Evolutionary conservation across 805 yeast species (phyloP).

Genomic region (Teunomyces panamensis): DNA sequence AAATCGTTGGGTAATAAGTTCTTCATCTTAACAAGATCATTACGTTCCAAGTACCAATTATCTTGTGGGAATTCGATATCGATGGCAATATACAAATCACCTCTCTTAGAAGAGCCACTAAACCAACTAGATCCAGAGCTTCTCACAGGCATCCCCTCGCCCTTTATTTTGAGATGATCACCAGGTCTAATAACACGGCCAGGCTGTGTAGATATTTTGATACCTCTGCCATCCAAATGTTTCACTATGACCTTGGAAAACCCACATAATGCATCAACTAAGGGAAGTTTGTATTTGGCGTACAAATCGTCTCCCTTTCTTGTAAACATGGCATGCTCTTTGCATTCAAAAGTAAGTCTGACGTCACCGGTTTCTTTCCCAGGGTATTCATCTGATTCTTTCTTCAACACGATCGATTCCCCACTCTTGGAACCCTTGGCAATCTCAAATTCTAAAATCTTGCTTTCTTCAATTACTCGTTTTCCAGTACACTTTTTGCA

Average conservation of each 20-base stretch:
- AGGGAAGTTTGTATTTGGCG: constrained; percentile 55
- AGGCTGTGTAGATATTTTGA: constrained; percentile 60
- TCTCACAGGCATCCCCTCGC: constrained; percentile 82
- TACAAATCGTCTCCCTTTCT: constrained; percentile 65
- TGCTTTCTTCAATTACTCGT: constrained; percentile 59
- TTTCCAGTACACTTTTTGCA: constrained; percentile 77
- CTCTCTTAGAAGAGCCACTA: constrained; percentile 35
- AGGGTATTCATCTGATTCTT: constrained; percentile 75
- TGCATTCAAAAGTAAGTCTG: constrained; percentile 55
- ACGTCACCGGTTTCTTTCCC: constrained; percentile 80
- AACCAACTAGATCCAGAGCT: constrained; percentile 27
- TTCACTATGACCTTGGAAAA: constrained; percentile 61
- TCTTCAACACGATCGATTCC: constrained; percentile 58
- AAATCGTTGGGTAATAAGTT: constrained; percentile 51
- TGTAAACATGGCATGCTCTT: constrained; percentile 46
- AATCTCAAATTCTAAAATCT: constrained; percentile 73
- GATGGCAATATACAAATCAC: constrained; percentile 70
- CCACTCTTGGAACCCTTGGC: constrained; percentile 65
- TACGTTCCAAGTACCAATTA: constrained; percentile 76
- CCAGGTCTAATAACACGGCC: constrained; percentile 85
- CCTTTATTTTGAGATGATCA: constrained; percentile 57
- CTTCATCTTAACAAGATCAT: constrained; percentile 55
- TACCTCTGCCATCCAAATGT: constrained; percentile 77
- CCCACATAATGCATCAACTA: constrained; percentile 85
- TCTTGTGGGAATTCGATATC: constrained; percentile 80